Evolutionary conservation across 2,329 filamentous ascomycete species (phyloP).

Genomic region (Fusarium equiseti): DNA sequence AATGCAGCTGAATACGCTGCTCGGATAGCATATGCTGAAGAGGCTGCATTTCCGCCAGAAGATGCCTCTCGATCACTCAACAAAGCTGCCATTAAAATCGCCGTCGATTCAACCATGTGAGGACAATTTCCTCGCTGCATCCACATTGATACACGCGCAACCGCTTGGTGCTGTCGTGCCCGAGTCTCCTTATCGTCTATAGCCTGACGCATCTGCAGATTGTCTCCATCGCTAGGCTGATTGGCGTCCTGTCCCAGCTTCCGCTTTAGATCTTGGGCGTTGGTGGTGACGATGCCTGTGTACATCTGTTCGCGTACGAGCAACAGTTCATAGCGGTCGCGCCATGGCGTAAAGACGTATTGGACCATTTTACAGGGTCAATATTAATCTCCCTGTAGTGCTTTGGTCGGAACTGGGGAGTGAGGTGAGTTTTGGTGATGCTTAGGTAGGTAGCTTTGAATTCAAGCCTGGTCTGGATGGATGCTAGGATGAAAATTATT

Average conservation of each 20-base stretch:
- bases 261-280: not conserved
- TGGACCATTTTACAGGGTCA: constrained; percentile 67
- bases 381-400: not conserved
- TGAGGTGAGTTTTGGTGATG: not conserved
- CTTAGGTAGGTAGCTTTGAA: not conserved
- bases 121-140: constrained; percentile 80
- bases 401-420: not conserved
- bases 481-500: constrained; percentile 20
- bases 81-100: constrained; percentile 76
- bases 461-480: constrained; percentile 6
- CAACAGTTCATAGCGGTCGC: constrained; percentile 73
- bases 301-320: constrained; percentile 75
- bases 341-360: constrained; percentile 81
- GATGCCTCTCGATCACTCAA: constrained; percentile 68
- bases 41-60: constrained; percentile 50
- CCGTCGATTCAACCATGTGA: constrained; percentile 83
- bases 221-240: not conserved
- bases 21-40: constrained; percentile 70
- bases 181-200: constrained; percentile 32
- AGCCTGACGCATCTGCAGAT: not conserved
- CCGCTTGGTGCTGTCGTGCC: constrained; percentile 59
- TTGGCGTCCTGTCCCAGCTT: not conserved
- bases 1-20: constrained; percentile 81
- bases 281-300: constrained; percentile 35
- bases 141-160: constrained; percentile 74